A percentile compares a stretch with the other conserved stretches of the same genome.
phyloP scores from a whole-genome alignment of 768 basidiomycete species.

The Sarcomyxa edulis region DNA sequence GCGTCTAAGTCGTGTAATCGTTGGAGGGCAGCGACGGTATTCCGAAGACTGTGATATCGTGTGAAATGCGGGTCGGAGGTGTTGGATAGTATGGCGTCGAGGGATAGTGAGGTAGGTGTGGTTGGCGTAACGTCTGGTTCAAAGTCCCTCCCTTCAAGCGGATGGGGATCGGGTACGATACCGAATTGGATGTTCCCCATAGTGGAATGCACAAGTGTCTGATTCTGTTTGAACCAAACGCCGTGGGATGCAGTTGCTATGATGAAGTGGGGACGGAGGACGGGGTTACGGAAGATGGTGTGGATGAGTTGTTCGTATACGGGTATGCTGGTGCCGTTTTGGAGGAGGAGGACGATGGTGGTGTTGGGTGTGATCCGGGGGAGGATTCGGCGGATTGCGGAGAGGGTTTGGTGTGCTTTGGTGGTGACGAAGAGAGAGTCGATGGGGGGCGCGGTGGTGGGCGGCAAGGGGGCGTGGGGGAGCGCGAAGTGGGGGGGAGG shows the following conservation, averaged over 20 bases:
- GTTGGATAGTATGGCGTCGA: constrained; percentile 42
- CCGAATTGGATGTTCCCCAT: constrained; percentile 68
- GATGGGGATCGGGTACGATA: constrained; percentile 4
- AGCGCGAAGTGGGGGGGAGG: neutral
- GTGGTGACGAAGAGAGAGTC: constrained; percentile 78
- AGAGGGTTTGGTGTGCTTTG: constrained; percentile 65
- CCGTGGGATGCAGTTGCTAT: constrained; percentile 80
- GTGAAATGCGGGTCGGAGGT: constrained; percentile 27
- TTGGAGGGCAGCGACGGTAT: constrained; percentile 62
- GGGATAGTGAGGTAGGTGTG: constrained; percentile 1
- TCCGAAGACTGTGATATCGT: constrained; percentile 57
- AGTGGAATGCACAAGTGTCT: constrained; percentile 65
- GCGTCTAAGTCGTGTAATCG: constrained; percentile 53
- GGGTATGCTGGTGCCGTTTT: constrained; percentile 88
- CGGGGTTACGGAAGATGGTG: constrained; percentile 64
- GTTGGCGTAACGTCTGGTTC: constrained; percentile 1
- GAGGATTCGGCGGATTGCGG: constrained; percentile 50
- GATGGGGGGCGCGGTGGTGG: constrained; percentile 33
- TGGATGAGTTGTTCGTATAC: constrained; percentile 72
- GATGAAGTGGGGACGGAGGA: constrained; percentile 77
- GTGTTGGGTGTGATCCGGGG: constrained; percentile 59
- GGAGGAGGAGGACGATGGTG: constrained; percentile 85
- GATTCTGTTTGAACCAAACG: constrained; percentile 46
- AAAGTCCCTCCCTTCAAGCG: constrained; percentile 6
- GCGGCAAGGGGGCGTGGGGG: constrained; percentile 6